These are phyloP conservation scores for Taphrina communis DNA, from an alignment of 1,139 yeast genomes.

Conservation along the genomic window DNA sequence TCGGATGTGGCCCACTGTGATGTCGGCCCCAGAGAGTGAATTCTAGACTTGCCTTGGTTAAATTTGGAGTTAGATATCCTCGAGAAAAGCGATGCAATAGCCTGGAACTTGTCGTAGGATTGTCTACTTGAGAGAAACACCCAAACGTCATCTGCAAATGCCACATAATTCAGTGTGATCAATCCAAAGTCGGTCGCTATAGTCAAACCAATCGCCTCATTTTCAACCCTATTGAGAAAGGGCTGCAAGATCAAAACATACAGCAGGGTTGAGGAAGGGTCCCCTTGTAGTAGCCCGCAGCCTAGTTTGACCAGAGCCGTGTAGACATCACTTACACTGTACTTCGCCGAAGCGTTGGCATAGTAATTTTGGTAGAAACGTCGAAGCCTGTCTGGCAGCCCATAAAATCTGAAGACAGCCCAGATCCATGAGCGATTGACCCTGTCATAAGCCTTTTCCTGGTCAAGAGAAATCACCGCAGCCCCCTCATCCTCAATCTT, in stretches of 20 bases:
- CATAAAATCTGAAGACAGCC: not conserved
- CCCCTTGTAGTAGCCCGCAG: not conserved
- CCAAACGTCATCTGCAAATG: not conserved
- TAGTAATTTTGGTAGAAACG: too few species aligned
- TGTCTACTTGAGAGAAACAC: not conserved
- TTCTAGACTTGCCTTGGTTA: not conserved
- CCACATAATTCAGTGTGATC: not conserved
- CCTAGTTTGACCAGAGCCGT: too few species aligned
- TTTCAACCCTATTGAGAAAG: not conserved
- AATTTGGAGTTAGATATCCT: not conserved
- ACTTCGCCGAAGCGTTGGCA: too few species aligned
- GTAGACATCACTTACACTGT: too few species aligned
- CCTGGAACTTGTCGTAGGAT: not conserved
- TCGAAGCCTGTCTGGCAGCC: not conserved
- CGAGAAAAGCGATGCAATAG: not conserved
- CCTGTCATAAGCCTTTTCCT: slow-evolving; percentile 8
- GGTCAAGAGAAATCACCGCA: not conserved
- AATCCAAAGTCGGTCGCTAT: too few species aligned
- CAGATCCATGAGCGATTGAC: slow-evolving; percentile 1
- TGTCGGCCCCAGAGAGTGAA: not conserved
- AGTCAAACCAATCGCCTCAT: not conserved
- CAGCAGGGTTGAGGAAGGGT: not conserved
- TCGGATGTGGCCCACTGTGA: not conserved
- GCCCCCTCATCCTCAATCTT: too few species aligned
- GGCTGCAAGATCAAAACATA: not conserved